These are phyloP conservation scores for Candida qinlingensis DNA, from an alignment of 805 yeast genomes.

Conservation along the genomic window DNA sequence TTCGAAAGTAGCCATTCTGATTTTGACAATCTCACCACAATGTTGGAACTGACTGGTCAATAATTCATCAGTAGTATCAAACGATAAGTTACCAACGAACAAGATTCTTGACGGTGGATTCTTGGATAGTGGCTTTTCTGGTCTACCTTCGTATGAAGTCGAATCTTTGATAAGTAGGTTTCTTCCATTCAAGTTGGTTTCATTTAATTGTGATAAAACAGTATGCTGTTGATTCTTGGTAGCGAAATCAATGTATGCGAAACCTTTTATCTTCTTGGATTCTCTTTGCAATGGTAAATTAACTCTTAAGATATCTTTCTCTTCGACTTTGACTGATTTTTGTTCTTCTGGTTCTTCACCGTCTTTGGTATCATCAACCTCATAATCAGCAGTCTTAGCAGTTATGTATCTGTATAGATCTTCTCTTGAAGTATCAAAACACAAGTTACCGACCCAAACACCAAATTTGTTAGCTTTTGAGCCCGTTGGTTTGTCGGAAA, in stretches of 20 bases:
- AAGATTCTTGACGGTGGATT: constrained; percentile 86
- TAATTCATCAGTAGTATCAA: constrained; percentile 80
- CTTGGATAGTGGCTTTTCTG: constrained; percentile 50
- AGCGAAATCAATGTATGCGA: constrained; percentile 83
- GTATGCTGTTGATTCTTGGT: constrained; percentile 53
- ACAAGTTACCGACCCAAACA: constrained; percentile 92
- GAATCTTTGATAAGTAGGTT: constrained; percentile 80
- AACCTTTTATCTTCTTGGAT: constrained; percentile 65
- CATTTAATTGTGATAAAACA: constrained; percentile 59
- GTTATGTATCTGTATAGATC: constrained; percentile 63
- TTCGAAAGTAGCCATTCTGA: constrained; percentile 97
- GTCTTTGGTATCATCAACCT: constrained; percentile 25
- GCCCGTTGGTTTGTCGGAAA: constrained; percentile 26
- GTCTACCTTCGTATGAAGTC: constrained; percentile 82
- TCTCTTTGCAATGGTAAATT: constrained; percentile 72
- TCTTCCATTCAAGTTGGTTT: constrained; percentile 73
- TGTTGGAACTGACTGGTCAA: constrained; percentile 80
- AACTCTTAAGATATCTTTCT: constrained; percentile 63
- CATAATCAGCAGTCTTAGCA: constrained; percentile 45
- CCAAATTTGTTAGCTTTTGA: constrained; percentile 46
- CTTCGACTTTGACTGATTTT: constrained; percentile 34
- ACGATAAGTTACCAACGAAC: constrained; percentile 90
- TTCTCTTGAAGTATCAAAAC: constrained; percentile 77
- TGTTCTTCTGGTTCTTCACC: constrained; percentile 15
- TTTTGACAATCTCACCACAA: constrained; percentile 79